Evolutionary conservation across 2,329 filamentous ascomycete species (phyloP).

Genomic region (Colletotrichum noveboracense): DNA sequence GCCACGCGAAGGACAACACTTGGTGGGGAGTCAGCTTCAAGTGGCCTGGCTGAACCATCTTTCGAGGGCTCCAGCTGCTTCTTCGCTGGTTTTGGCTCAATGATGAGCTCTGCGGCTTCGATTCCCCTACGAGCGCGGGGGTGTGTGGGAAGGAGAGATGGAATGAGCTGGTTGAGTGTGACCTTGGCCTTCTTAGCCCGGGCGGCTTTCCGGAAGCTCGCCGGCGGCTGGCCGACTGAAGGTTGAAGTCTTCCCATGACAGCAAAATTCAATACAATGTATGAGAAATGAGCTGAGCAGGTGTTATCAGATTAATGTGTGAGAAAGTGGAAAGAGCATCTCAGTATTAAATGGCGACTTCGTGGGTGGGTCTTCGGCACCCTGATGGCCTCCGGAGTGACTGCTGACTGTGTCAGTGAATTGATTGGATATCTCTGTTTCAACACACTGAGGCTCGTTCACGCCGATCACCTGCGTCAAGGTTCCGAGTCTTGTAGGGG

Average conservation of each 20-base stretch:
- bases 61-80: neutral
- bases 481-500: neutral
- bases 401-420: neutral
- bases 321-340: neutral
- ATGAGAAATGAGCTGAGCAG: neutral
- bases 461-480: neutral
- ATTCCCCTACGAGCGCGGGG: slow-evolving; percentile 60
- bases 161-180: slow-evolving; percentile 65
- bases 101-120: slow-evolving; percentile 54
- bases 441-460: neutral
- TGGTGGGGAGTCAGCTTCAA: slow-evolving; percentile 17
- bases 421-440: neutral
- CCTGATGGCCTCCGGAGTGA: neutral
- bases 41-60: neutral
- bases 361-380: neutral
- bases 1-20: slow-evolving; percentile 50
- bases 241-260: slow-evolving; percentile 19
- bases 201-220: slow-evolving; percentile 25
- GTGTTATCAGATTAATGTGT: neutral
- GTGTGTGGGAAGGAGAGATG: slow-evolving; percentile 56
- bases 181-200: slow-evolving; percentile 62
- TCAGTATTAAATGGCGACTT: neutral
- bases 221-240: slow-evolving; percentile 17
- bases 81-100: slow-evolving; percentile 31
- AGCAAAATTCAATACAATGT: neutral